Evolutionary conservation across 78 protist species (phyloP), one percentile per base, ranked within the genome.

Genomic region (Isochrysis galbana): DNA sequence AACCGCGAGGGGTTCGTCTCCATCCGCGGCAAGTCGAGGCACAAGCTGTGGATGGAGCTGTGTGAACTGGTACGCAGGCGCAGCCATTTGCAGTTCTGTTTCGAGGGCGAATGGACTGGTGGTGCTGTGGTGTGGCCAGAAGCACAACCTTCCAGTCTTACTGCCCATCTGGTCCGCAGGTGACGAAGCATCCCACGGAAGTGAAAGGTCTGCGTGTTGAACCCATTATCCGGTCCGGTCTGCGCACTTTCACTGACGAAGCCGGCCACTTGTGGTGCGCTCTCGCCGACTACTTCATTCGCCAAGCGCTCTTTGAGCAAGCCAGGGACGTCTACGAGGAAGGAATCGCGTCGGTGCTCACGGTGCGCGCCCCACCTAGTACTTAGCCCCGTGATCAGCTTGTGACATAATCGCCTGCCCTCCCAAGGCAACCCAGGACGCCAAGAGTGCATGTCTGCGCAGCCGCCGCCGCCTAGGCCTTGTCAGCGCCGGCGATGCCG

Each of bases 321-420:
- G 98, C 99, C 19, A 95, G 99, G 47, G 99, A 98, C 93, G 92
- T 98, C 17, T 98, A 93, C 90, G 99, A 98, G 86, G 99, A 99
- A 90, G 99, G 95, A 14, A 88, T 98, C 78, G 5, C 17, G 11
- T 45, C 94, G 5, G 99, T 98, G 36, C 44, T 54, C 45, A 97
- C 99, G 4, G 99, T 98, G 38, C 86, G 96, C n/a, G n/a, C n/a
- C n/a, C n/a, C n/a, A n/a, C n/a, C n/a, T n/a, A n/a, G n/a, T n/a
- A n/a, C n/a, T n/a, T n/a, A n/a, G n/a, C n/a, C n/a, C n/a, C n/a
- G n/a, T n/a, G n/a, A n/a, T n/a, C n/a, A n/a, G n/a, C n/a, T n/a
- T n/a, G n/a, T n/a, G n/a, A n/a, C n/a, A n/a, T n/a, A n/a, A n/a
- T n/a, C n/a, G n/a, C n/a, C n/a, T n/a, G n/a, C n/a, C n/a, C n/a